Conservation (phyloP, 495 filamentous ascomycete species). For the Daldinia childiae region DNA sequence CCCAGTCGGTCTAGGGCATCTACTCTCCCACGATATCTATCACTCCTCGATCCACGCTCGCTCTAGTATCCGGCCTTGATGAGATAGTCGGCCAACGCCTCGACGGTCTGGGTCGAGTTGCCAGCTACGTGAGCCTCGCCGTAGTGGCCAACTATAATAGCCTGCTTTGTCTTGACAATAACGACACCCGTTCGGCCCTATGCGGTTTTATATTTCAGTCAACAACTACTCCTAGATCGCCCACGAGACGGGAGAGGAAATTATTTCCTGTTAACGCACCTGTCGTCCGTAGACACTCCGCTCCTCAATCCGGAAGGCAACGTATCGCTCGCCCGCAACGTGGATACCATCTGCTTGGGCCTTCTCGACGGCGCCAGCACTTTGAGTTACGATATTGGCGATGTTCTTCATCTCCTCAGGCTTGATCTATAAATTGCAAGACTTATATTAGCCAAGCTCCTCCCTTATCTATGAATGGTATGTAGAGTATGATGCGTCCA, state of each 20-base stretch:
- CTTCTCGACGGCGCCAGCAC: conserved; percentile 58
- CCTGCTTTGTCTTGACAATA: conserved; percentile 82
- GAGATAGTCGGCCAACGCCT: conserved; percentile 79
- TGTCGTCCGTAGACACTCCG: conserved; percentile 85
- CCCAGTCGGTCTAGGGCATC: conserved; percentile 16
- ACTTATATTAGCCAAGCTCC: conserved; percentile 11
- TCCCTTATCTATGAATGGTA: neutral
- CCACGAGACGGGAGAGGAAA: neutral
- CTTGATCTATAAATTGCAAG: conserved; percentile 55
- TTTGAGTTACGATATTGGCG: conserved; percentile 55
- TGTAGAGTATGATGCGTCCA: neutral
- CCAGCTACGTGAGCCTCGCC: conserved; percentile 72
- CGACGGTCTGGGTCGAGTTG: conserved; percentile 69
- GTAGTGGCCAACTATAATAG: conserved; percentile 88
- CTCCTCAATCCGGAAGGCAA: conserved; percentile 77
- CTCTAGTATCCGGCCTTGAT: conserved; percentile 72
- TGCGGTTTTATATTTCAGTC: conserved; percentile 5
- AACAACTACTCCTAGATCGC: neutral
- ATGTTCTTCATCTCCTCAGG: conserved; percentile 68
- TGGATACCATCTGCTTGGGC: conserved; percentile 69
- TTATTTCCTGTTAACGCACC: conserved; percentile 59
- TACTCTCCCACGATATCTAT: conserved; percentile 10
- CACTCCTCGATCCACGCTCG: conserved; percentile 4
- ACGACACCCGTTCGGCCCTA: conserved; percentile 85
- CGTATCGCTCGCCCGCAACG: conserved; percentile 73